These are phyloP conservation scores for Calocybe indica DNA, from an alignment of 768 basidiomycete genomes.

Conservation along the genomic window DNA sequence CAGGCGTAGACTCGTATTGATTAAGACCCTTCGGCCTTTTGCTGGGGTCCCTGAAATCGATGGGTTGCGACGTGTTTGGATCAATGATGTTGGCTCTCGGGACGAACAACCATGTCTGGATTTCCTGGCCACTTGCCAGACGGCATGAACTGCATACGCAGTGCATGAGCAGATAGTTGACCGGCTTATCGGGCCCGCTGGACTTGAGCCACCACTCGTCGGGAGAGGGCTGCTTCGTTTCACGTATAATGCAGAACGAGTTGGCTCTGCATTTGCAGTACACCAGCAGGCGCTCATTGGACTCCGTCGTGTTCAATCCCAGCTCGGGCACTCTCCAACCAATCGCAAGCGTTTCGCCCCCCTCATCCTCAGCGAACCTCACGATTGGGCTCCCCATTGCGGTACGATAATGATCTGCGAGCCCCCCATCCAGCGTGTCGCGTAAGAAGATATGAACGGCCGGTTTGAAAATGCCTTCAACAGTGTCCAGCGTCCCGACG, in stretches of 20 bases:
- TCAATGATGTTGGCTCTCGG: constrained; percentile 20
- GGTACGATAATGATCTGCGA: constrained; percentile 18
- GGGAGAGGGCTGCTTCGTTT: constrained; percentile 15
- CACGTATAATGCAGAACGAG: constrained; percentile 18
- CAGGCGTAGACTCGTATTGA: constrained; percentile 23
- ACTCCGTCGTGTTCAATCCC: not conserved
- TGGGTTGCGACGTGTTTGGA: constrained; percentile 4
- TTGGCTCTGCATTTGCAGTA: constrained; percentile 22
- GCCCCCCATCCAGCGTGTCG: constrained; percentile 26
- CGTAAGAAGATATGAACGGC: constrained; percentile 19
- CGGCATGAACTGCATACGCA: constrained; percentile 23
- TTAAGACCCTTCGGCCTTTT: constrained; percentile 15
- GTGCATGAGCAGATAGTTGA: constrained; percentile 22
- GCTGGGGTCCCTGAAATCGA: constrained; percentile 10
- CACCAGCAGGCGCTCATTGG: constrained; percentile 9
- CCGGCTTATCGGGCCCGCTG: constrained; percentile 7
- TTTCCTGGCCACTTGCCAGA: constrained; percentile 18
- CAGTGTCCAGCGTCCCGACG: constrained; percentile 18
- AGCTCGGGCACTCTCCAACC: constrained; percentile 13
- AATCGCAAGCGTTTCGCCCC: constrained; percentile 14
- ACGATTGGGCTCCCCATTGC: constrained; percentile 14
- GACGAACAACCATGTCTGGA: constrained; percentile 23
- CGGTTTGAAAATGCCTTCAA: constrained; percentile 17
- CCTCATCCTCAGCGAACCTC: constrained; percentile 10
- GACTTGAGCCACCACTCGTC: constrained; percentile 25